Percentiles rank a stretch among this genome's conserved stretches.
Conservation (phyloP, 441 rosid genomes). For the Euphorbia schlechtendalii region DNA sequence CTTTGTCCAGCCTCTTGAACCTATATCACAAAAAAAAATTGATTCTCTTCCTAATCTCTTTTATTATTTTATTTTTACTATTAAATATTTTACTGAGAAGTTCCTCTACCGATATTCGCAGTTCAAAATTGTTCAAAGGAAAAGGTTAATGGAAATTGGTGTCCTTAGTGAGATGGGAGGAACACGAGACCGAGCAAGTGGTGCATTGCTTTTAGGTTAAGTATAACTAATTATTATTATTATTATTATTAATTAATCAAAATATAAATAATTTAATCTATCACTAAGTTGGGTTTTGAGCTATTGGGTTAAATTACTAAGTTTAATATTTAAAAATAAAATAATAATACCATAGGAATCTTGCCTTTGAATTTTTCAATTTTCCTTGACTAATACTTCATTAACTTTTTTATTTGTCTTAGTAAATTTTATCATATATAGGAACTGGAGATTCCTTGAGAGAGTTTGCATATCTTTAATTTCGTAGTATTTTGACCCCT, state of each 20-base stretch:
- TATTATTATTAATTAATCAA: not conserved
- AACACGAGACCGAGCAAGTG: constrained; percentile 50
- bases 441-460: not conserved
- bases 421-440: not conserved
- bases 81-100: constrained; percentile 3
- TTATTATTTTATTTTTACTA: not conserved
- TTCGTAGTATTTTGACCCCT: too few species aligned
- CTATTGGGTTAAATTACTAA: constrained; percentile 13
- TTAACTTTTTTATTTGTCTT: not conserved
- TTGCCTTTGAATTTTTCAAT: constrained; percentile 17
- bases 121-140: too few species aligned
- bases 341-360: constrained; percentile 21
- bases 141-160: too few species aligned
- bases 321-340: not conserved
- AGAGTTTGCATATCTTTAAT: constrained; percentile 3
- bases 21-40: too few species aligned
- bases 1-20: constrained; percentile 9
- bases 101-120: too few species aligned
- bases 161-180: constrained; percentile 35
- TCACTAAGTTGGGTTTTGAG: constrained; percentile 37
- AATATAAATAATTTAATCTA: constrained; percentile 14
- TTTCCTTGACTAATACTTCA: not conserved
- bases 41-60: too few species aligned
- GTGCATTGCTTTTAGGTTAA: constrained; percentile 25
- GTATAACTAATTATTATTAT: constrained; percentile 9